A percentile compares a stretch with the other conserved stretches of the same genome.
Evolutionary conservation across 2,329 filamentous ascomycete genomes (phyloP).

Genomic region (Exutisphaerella laricina): DNA sequence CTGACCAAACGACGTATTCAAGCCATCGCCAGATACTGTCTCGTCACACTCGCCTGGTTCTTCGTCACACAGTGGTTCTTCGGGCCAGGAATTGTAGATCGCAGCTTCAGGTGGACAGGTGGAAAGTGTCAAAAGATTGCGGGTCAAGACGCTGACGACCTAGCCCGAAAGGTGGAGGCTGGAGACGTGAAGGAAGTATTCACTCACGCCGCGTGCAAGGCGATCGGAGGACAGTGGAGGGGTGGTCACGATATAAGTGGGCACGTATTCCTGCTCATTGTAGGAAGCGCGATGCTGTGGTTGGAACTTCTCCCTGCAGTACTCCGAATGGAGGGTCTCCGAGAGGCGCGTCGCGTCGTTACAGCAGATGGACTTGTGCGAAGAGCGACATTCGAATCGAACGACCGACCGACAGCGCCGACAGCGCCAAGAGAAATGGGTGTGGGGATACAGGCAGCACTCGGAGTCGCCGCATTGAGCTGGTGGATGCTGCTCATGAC

Average conservation of each 20-base stretch:
- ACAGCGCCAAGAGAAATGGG: constrained; percentile 30
- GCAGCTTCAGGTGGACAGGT: constrained; percentile 81
- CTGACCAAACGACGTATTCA: constrained; percentile 48
- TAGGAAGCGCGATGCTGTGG: constrained; percentile 74
- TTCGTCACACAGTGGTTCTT: constrained; percentile 96
- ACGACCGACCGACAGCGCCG: constrained; percentile 36
- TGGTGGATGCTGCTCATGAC: constrained; percentile 99
- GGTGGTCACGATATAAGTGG: constrained; percentile 97
- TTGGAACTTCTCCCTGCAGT: constrained; percentile 69
- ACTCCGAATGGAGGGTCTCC: constrained; percentile 41
- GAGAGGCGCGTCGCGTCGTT: constrained; percentile 61
- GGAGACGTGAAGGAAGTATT: constrained; percentile 48
- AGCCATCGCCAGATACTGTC: constrained; percentile 61
- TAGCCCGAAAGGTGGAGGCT: constrained; percentile 40
- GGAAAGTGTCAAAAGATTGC: constrained; percentile 67
- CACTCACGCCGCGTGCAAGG: constrained; percentile 75
- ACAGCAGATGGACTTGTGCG: constrained; percentile 60
- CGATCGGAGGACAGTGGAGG: constrained; percentile 74
- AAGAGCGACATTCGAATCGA: constrained; percentile 39
- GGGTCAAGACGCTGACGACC: constrained; percentile 21
- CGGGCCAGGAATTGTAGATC: constrained; percentile 82
- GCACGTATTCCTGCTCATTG: constrained; percentile 85
- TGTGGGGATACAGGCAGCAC: constrained; percentile 50
- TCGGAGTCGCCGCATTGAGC: constrained; percentile 62
- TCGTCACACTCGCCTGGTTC: constrained; percentile 74